Conservation (phyloP, 768 basidiomycete species). For the Leccinellum luteum region DNA sequence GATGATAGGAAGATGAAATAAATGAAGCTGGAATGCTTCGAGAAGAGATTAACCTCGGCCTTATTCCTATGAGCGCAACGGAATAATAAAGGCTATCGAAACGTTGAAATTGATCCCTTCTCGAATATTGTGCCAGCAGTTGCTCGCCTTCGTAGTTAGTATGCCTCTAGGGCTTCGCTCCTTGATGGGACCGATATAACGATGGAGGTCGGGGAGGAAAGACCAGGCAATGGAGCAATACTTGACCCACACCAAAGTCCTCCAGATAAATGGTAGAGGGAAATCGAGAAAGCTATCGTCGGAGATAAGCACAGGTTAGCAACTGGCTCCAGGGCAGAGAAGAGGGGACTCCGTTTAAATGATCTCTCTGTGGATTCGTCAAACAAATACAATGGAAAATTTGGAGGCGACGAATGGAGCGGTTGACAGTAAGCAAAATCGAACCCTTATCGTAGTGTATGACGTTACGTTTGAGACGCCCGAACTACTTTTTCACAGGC, state of each 20-base stretch:
- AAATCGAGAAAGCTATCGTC: too few relatives aligned
- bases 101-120: neutral
- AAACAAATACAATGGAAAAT: neutral
- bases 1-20: neutral
- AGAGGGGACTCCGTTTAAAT: neutral
- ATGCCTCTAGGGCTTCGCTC: neutral
- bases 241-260: too few relatives aligned
- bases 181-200: neutral
- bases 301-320: too few relatives aligned
- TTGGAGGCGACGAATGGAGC: neutral
- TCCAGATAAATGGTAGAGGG: too few relatives aligned
- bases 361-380: too few relatives aligned
- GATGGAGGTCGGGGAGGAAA: neutral
- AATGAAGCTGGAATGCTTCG: neutral
- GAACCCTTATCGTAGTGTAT: too few relatives aligned
- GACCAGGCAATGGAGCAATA: too few relatives aligned
- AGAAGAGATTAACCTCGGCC: neutral
- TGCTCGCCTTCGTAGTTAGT: neutral
- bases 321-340: slow-evolving; percentile 4
- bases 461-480: neutral
- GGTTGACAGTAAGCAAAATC: neutral
- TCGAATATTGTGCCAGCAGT: too few relatives aligned
- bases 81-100: neutral
- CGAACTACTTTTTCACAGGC: neutral
- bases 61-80: neutral